These are phyloP conservation scores for Candida pseudofarinosa DNA, from an alignment of 805 yeast species.

Conservation along the genomic window DNA sequence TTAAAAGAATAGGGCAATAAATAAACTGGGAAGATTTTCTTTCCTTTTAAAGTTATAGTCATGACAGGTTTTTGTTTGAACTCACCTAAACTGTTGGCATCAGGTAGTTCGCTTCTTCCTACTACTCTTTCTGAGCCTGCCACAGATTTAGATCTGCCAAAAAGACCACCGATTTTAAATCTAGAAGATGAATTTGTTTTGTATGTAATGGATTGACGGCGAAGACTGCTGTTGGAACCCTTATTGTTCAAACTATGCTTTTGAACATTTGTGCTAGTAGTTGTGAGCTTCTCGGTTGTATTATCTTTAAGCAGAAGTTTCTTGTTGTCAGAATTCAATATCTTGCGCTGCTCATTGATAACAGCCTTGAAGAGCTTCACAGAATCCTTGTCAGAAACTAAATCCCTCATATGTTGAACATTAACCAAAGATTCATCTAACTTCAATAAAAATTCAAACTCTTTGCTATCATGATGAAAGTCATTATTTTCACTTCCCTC, in stretches of 20 bases:
- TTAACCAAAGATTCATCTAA: slow-evolving; percentile 36
- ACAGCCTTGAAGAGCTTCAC: slow-evolving; percentile 25
- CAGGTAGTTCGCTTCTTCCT: slow-evolving; percentile 58
- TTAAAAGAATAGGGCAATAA: slow-evolving; percentile 47
- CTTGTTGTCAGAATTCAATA: slow-evolving; percentile 28
- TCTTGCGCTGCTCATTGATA: slow-evolving; percentile 28
- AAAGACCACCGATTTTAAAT: slow-evolving; percentile 55
- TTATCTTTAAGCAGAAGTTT: slow-evolving; percentile 23
- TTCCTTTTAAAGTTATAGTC: slow-evolving; percentile 44
- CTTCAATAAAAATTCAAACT: slow-evolving; percentile 51
- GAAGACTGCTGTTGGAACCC: slow-evolving; percentile 23
- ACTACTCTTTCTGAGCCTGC: slow-evolving; percentile 47
- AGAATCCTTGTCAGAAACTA: slow-evolving; percentile 20
- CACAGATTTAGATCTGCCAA: slow-evolving; percentile 56
- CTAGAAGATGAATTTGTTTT: slow-evolving; percentile 37
- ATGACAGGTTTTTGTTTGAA: slow-evolving; percentile 48
- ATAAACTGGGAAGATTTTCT: slow-evolving; percentile 50
- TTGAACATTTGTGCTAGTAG: not conserved
- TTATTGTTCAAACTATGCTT: slow-evolving; percentile 20
- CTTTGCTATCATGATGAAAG: slow-evolving; percentile 30
- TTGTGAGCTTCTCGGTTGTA: slow-evolving; percentile 5
- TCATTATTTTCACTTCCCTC: slow-evolving; percentile 19
- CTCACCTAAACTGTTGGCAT: slow-evolving; percentile 36
- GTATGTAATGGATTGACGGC: slow-evolving; percentile 38
- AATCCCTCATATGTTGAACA: slow-evolving; percentile 34